phyloP scores from a whole-genome alignment of 257 asterid genomes.

The Penstemon barbatus region DNA sequence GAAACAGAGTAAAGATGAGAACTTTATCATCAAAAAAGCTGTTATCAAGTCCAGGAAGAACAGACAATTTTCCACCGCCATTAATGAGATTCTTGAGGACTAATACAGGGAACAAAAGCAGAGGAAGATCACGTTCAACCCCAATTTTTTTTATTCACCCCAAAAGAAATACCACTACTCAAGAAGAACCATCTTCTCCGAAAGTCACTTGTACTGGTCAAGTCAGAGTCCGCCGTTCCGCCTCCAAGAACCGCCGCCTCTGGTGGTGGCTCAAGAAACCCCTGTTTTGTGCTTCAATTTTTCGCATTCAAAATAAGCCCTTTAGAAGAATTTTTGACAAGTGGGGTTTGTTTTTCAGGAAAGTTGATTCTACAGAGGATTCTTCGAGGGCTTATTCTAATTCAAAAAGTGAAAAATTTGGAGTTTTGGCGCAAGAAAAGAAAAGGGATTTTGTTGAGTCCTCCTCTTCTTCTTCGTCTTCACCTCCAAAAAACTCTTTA shows the following conservation, averaged over 20 bases:
- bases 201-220: slow-evolving; percentile 93
- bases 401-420: slow-evolving; percentile 16
- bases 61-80: slow-evolving; percentile 87
- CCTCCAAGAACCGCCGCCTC: slow-evolving; percentile 28
- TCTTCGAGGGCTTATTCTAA: slow-evolving; percentile 34
- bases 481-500: slow-evolving; percentile 69
- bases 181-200: slow-evolving; percentile 78
- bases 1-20: slow-evolving; percentile 37
- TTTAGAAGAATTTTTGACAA: slow-evolving; percentile 32
- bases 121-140: slow-evolving; percentile 66
- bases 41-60: slow-evolving; percentile 67
- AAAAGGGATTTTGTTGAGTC: slow-evolving; percentile 33
- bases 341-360: slow-evolving; percentile 47
- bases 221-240: slow-evolving; percentile 60
- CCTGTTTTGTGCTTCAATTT: slow-evolving; percentile 26
- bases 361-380: slow-evolving; percentile 43
- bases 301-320: slow-evolving; percentile 24
- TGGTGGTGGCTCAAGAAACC: slow-evolving; percentile 39
- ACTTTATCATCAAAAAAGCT: slow-evolving; percentile 46
- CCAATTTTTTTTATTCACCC: slow-evolving; percentile 62
- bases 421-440: slow-evolving; percentile 18
- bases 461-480: slow-evolving; percentile 28
- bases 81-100: slow-evolving; percentile 67
- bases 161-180: slow-evolving; percentile 29
- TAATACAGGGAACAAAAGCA: slow-evolving; percentile 71